These are phyloP conservation scores for Penicillium paradoxum DNA, from an alignment of 495 filamentous ascomycete genomes.

Conservation along the genomic window DNA sequence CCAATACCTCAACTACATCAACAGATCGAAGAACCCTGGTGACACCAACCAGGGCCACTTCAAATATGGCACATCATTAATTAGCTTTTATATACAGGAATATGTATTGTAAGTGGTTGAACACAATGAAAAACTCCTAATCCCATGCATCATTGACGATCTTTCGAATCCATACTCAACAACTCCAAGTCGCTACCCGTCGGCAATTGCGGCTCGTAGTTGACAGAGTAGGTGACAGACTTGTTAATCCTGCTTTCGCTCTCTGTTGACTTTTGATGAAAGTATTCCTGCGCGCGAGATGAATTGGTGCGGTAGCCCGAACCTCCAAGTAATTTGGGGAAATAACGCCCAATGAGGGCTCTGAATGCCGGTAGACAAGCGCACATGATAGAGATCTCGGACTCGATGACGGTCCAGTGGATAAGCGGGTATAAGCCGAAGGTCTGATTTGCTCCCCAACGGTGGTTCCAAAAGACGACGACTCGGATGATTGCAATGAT, in stretches of 20 bases:
- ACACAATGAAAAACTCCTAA: neutral
- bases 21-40: no score
- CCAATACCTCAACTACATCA: no score
- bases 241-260: constrained; percentile 15
- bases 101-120: neutral
- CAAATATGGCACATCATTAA: no score
- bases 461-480: constrained; percentile 26
- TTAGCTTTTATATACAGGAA: no score
- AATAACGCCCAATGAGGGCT: constrained; percentile 10
- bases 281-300: neutral
- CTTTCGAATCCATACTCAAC: constrained; percentile 8
- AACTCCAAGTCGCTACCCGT: constrained; percentile 11
- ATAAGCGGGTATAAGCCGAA: constrained; percentile 24
- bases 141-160: neutral
- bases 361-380: constrained; percentile 26
- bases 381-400: constrained; percentile 28
- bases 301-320: constrained; percentile 7
- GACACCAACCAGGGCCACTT: no score
- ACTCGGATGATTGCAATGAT: constrained; percentile 28
- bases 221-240: constrained; percentile 18
- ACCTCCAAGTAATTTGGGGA: constrained; percentile 7
- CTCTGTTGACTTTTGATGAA: neutral
- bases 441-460: constrained; percentile 23
- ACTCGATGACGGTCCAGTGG: constrained; percentile 32
- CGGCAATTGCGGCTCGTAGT: constrained; percentile 5